Evolutionary conservation across 1,284 basidiomycete genomes (phyloP), one percentile per base, ranked within the genome.

Genomic region (Marasmius fiardii): DNA sequence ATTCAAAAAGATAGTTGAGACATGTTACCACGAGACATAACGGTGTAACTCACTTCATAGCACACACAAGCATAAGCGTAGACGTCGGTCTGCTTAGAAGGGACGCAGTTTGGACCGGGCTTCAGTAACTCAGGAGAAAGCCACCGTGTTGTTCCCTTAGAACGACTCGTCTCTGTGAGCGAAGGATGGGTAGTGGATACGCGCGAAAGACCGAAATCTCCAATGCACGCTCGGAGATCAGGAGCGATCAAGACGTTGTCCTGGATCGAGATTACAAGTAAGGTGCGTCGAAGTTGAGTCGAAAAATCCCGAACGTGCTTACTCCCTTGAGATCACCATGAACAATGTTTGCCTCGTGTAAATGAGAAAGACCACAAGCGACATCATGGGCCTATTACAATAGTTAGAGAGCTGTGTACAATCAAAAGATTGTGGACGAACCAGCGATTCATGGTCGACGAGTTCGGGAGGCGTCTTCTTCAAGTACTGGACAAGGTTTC

Each of bases 401-500:
- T 74, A n/a, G 35, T 12, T 37, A 11, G 35, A n/a, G 35, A 37
- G 12, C 35, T 12, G 35, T 5, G 5, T 37, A 11, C 35, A 37
- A 3, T 5, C 5, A 48, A 53, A n/a, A n/a, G n/a, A n/a, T n/a
- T n/a, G n/a, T n/a, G n/a, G n/a, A n/a, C 63, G 39, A 52, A 71
- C 66, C 56, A 71, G 48, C 5, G 31, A 53, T 39, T 37, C 62
- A 58, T 63, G 61, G 53, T 68, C 58, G 31, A 34, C 62, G 33
- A 59, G 18, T 2, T 47, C 31, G 11, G n/a, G n/a, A 16, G 65
- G 50, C 28, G 54, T 45, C 10, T 21, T 41, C 18, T 44, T 54
- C 24, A 77, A 57, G 59, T 65, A 67, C 3, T 58, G 33, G 11
- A 54, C 60, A 33, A 77, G 57, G 53, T 70, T 67, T 6, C 75